Evolutionary conservation across 192 early-diverging fungal genomes (phyloP), one percentile per base, ranked within the genome.

Genomic region (Linnemannia hyalina): DNA sequence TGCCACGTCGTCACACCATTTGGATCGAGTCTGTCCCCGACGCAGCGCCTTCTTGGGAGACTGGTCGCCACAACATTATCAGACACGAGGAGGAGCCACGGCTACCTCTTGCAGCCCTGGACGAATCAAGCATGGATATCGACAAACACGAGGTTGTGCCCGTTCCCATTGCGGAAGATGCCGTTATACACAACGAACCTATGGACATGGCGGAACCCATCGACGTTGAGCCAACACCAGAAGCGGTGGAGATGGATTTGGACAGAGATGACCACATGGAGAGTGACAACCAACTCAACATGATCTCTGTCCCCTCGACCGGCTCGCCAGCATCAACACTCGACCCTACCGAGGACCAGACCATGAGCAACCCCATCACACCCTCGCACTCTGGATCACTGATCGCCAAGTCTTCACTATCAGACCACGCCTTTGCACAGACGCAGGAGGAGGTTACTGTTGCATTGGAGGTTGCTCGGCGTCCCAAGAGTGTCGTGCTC

Each of bases 1-100:
- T 85, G 78, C 83, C 83, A 15, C 74, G 83, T 29, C 78, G 83
- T 38, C 83, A 85, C 57, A 85, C 83, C 70, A 85, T 85, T 47
- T 85, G 83, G 83, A 85, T 85, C 49, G 83, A 85, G 38, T 80
- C 78, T 47, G 78, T 80, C 3, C 77, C 77, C 2, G 82, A 79
- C 32, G 73, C 68, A 11, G 79, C 72, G 11, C 83, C 83, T 8
- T 76, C 83, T 52, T 85, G 83, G 83, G 78, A 85, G n/a, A 42
- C 83, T 18, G 73, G 72, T 26, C 78, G 75, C 20, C 72, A 63
- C n/a, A 6, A 47, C 29, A 40, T 55, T 41, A 38, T 47, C 71
- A 71, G 32, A 1, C 52, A 78, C 0, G 82, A 77, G 68, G 82
- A 75, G 32, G 71, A 52, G 41, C 69, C 44, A 49, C 71, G 73